These are phyloP conservation scores for Penicillium psychrofluorescens DNA, from an alignment of 495 filamentous ascomycete species.

Conservation along the genomic window DNA sequence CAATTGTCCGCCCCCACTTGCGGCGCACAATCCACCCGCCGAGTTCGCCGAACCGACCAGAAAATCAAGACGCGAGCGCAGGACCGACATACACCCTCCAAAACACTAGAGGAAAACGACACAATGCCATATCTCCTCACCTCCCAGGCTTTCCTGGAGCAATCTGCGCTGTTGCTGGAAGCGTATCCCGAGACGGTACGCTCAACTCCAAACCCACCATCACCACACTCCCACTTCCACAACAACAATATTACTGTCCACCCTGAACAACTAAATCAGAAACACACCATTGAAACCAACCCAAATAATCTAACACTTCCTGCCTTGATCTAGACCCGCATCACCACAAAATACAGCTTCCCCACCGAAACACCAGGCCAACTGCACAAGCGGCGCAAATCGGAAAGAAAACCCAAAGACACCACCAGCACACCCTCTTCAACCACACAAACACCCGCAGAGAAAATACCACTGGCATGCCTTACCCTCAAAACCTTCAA, in stretches of 20 bases:
- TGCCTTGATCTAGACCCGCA: conserved; percentile 51
- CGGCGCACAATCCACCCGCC: too few species aligned
- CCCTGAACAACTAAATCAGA: not conserved
- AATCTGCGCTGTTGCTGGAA: conserved; percentile 54
- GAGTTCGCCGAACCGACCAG: too few species aligned
- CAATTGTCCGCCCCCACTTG: too few species aligned
- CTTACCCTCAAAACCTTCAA: conserved; percentile 89
- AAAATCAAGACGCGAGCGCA: not conserved
- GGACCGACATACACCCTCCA: not conserved
- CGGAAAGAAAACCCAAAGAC: conserved; percentile 11
- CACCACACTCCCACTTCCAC: conserved; percentile 1
- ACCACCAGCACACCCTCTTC: conserved; percentile 2
- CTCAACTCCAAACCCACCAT: conserved; percentile 1
- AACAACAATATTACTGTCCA: not conserved
- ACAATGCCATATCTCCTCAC: conserved; percentile 56
- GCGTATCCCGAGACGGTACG: conserved; percentile 58
- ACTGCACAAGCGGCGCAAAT: conserved; percentile 8
- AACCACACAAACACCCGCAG: conserved; percentile 15
- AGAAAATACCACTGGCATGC: conserved; percentile 15
- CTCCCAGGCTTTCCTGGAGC: conserved; percentile 55
- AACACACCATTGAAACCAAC: conserved; percentile 1
- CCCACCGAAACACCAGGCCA: conserved; percentile 33
- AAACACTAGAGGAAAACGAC: not conserved
- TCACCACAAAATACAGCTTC: conserved; percentile 81
- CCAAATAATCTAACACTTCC: conserved; percentile 1